phyloP scores from a whole-genome alignment of 192 early-diverging fungal species.

The Coemansia sp. region DNA sequence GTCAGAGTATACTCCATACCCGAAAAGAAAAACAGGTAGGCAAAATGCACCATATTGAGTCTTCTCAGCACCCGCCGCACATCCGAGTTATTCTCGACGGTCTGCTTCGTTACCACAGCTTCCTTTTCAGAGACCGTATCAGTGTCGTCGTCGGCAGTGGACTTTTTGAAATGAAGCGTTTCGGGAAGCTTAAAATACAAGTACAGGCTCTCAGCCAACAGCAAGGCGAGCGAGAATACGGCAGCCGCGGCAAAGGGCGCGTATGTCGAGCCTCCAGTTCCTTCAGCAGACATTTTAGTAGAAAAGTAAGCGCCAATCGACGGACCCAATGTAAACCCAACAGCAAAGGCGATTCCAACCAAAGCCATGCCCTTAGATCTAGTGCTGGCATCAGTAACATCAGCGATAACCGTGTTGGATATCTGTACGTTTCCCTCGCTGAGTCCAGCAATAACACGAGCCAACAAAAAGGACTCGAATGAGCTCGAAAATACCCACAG shows the following conservation, averaged over 20 bases:
- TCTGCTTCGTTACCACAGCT: neutral
- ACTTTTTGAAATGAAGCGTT: slow-evolving; percentile 53
- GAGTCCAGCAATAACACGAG: slow-evolving; percentile 88
- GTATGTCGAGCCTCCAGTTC: slow-evolving; percentile 9
- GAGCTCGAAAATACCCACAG: slow-evolving; percentile 89
- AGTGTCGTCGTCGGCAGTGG: neutral
- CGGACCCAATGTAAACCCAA: slow-evolving; percentile 95
- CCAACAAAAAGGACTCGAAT: slow-evolving; percentile 83
- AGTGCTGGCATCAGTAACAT: slow-evolving; percentile 78
- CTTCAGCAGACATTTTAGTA: neutral
- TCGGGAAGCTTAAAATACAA: slow-evolving; percentile 79
- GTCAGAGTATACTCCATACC: slow-evolving; percentile 99
- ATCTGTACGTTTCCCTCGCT: slow-evolving; percentile 99
- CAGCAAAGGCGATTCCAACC: slow-evolving; percentile 95
- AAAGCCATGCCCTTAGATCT: slow-evolving; percentile 85
- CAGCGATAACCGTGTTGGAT: slow-evolving; percentile 93
- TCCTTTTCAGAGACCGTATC: slow-evolving; percentile 1
- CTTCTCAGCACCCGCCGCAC: slow-evolving; percentile 34
- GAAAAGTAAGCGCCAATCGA: slow-evolving; percentile 81
- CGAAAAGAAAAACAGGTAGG: slow-evolving; percentile 90
- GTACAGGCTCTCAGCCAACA: slow-evolving; percentile 81
- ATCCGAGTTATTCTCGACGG: neutral
- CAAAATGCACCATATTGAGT: slow-evolving; percentile 79
- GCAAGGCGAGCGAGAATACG: slow-evolving; percentile 80
- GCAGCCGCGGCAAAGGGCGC: slow-evolving; percentile 89